Evolutionary conservation across 495 filamentous ascomycete genomes (phyloP).

Genomic region (Cetradonia linearis): DNA sequence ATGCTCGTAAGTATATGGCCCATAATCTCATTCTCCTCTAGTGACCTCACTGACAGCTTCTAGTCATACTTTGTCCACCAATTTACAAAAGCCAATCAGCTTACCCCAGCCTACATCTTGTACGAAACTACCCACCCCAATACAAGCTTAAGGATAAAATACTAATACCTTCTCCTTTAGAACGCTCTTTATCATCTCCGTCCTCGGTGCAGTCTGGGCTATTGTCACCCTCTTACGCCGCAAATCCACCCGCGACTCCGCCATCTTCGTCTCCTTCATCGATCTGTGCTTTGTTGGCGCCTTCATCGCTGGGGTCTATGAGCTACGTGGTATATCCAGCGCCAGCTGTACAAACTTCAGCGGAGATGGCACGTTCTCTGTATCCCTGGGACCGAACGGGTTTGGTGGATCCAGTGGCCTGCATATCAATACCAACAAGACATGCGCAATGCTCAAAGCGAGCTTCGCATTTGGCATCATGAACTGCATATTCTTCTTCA

Average conservation of each 20-base stretch:
- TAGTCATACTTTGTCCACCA: conserved; percentile 69
- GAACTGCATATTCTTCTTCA: conserved; percentile 71
- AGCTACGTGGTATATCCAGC: conserved; percentile 57
- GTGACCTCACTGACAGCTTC: neutral
- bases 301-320: conserved; percentile 74
- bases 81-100: conserved; percentile 55
- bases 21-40: neutral
- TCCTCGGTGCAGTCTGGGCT: conserved; percentile 69
- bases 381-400: conserved; percentile 54
- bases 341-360: conserved; percentile 55
- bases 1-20: conserved; percentile 52
- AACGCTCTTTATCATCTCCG: conserved; percentile 81
- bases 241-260: conserved; percentile 57
- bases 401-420: conserved; percentile 34
- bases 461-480: conserved; percentile 80
- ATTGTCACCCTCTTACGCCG: conserved; percentile 74
- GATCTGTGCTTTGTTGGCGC: conserved; percentile 78
- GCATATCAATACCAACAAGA: conserved; percentile 51
- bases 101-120: conserved; percentile 73
- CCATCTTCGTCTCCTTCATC: conserved; percentile 65
- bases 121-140: conserved; percentile 3
- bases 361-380: conserved; percentile 35
- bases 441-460: conserved; percentile 82
- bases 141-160: neutral
- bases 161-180: conserved; percentile 7